A percentile compares a stretch with the other conserved stretches of the same genome.
Conservation (phyloP, 441 rosid genomes). For the Erodium trifolium region DNA sequence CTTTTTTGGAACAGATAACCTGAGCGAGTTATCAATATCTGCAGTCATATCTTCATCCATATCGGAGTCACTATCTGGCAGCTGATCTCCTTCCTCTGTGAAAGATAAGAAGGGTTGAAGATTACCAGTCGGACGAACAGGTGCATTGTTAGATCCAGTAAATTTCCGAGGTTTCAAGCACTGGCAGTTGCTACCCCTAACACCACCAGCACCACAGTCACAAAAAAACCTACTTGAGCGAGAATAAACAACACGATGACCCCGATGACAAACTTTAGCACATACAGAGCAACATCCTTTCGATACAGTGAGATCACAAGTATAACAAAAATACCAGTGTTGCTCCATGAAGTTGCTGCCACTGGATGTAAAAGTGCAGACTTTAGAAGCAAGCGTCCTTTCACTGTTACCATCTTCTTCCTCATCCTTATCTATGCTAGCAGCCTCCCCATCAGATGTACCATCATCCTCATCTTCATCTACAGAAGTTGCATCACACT, state of each 20-base stretch:
- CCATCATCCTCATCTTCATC: constrained; percentile 99
- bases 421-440: constrained; percentile 98
- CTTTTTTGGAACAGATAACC: constrained; percentile 72
- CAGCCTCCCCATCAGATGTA: constrained; percentile 98
- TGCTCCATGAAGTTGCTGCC: constrained; percentile 99
- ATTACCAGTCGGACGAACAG: constrained; percentile 49
- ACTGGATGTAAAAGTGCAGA: constrained; percentile 98
- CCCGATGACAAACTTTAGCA: constrained; percentile 99
- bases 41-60: constrained; percentile 66
- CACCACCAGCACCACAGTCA: constrained; percentile 99
- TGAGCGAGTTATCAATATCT: constrained; percentile 51
- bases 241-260: constrained; percentile 99
- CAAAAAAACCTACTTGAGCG: constrained; percentile 98
- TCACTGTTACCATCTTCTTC: constrained; percentile 95
- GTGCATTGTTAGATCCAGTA: constrained; percentile 55
- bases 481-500: constrained; percentile 94
- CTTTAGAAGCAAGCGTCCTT: constrained; percentile 88
- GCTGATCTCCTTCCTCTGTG: constrained; percentile 80
- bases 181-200: constrained; percentile 96
- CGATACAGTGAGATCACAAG: constrained; percentile 95
- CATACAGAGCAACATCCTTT: constrained; percentile 99
- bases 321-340: constrained; percentile 99
- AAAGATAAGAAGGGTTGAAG: constrained; percentile 78
- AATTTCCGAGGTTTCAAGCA: constrained; percentile 97
- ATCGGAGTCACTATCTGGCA: constrained; percentile 93